Evolutionary conservation across 2,329 filamentous ascomycete genomes (phyloP), one percentile per base, ranked within the genome.

Genomic region (Penicillium carneum): DNA sequence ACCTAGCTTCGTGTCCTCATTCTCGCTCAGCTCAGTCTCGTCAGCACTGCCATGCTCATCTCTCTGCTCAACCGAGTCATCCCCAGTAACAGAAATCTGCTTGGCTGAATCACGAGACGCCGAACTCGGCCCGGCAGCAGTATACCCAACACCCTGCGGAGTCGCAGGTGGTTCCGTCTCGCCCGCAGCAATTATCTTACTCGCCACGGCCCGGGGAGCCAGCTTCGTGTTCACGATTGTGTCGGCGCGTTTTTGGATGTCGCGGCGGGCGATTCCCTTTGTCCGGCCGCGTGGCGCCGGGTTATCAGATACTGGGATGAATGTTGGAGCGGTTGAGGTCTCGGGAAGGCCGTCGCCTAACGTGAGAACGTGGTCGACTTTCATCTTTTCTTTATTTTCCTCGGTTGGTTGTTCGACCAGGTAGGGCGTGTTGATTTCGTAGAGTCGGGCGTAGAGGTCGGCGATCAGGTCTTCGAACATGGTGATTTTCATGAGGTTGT

Each of bases 401-500:
- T 81, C 80, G 26, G 75, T 77, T 50, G 70, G 73, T 62, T 78
- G 76, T 56, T 80, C 74, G 29, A 79, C 65, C 20, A 79, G 74
- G 43, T 75, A 75, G 49, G 74, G 75, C 63, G 76, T 69, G 46
- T 77, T 79, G 48, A 75, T 65, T 42, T 80, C 72, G 60, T 79
- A 80, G 10, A 80, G 59, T 12, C 87, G 84, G 1, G 91, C 90
- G 76, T 97, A 99, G 50, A 91, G 88, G 77, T 99, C 95, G 23
- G 89, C 90, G 66, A 97, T 90, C n/a, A 98, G 84, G 72, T 99
- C 95, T 71, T 99, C 95, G 46, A 98, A 94, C 10, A 89, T 84
- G 0, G 88, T 86, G 0, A 90, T 86, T 77, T 97, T 97, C 86
- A 96, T 95, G 8, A 97, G 83, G 48, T 89, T 90, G 42, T 89